Evolutionary conservation across 2,329 filamentous ascomycete species (phyloP).

Genomic region (Fusarium pseudocircinatum): DNA sequence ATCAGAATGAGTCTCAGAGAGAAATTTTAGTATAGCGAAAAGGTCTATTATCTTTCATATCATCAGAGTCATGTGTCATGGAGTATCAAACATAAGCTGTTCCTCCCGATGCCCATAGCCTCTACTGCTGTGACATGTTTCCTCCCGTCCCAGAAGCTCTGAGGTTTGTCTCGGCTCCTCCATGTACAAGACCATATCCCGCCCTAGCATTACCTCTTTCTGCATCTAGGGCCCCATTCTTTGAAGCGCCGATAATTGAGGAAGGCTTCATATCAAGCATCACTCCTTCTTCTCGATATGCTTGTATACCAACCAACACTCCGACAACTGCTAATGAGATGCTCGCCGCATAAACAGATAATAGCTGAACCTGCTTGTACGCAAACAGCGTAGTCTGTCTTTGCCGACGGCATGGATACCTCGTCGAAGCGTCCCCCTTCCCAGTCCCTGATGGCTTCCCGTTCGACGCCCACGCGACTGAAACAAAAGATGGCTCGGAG

Average conservation of each 20-base stretch:
- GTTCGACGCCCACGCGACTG: background rate
- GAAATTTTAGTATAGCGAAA: accelerated
- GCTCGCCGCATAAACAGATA: no score
- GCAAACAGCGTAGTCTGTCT: background rate
- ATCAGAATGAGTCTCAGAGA: accelerated
- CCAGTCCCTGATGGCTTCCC: background rate
- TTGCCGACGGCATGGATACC: background rate
- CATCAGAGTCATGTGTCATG: background rate
- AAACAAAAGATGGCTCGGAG: background rate
- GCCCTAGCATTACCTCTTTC: no score
- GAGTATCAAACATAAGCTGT: background rate
- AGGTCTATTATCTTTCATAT: no score
- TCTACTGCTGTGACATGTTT: background rate
- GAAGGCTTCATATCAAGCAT: background rate
- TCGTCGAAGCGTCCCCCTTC: background rate
- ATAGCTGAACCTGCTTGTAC: background rate
- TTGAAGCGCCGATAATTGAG: background rate
- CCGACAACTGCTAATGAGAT: background rate
- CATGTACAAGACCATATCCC: background rate
- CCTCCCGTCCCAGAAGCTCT: background rate
- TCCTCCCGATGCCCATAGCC: background rate
- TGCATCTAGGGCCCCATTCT: background rate
- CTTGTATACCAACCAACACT: background rate
- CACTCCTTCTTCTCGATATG: background rate
- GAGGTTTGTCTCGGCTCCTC: background rate